phyloP scores from a whole-genome alignment of 108 stramenopile species.

The Discostella stelligeroides region DNA sequence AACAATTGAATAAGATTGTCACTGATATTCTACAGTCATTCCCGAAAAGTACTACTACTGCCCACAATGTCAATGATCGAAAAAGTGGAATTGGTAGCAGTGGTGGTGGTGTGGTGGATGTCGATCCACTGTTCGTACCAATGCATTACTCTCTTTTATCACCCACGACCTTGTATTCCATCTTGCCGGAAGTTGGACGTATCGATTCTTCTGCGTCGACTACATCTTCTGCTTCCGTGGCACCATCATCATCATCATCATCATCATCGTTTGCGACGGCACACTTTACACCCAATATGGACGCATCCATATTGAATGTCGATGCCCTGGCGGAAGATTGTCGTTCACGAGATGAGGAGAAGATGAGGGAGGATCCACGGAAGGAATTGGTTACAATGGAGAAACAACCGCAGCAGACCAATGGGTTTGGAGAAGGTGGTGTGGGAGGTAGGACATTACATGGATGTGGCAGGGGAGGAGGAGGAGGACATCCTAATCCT shows the following conservation, averaged over 20 bases:
- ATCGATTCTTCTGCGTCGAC: no score
- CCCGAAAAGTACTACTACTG: background rate
- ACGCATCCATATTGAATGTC: conserved; percentile 65
- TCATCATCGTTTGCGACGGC: conserved; percentile 32
- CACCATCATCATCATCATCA: no score
- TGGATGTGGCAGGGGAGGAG: no score
- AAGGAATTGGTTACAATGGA: no score
- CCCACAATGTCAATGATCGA: background rate
- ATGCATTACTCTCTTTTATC: conserved; percentile 62
- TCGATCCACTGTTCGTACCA: conserved; percentile 72
- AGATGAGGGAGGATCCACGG: conserved; percentile 28
- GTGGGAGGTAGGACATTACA: no score
- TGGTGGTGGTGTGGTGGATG: conserved; percentile 40
- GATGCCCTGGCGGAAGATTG: no score
- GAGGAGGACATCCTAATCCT: no score
- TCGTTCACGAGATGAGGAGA: conserved; percentile 56
- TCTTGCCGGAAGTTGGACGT: conserved; percentile 70
- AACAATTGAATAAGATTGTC: conserved; percentile 50
- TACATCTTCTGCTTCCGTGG: no score
- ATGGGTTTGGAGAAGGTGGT: background rate
- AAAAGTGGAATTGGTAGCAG: conserved; percentile 22
- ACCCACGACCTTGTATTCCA: conserved; percentile 39
- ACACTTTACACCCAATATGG: conserved; percentile 68
- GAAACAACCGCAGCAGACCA: background rate
- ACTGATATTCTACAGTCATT: conserved; percentile 42